Evolutionary conservation across 371 early-diverging fungal species (phyloP), one percentile per base, ranked within the genome.

Genomic region (Rhizopus delemar): DNA sequence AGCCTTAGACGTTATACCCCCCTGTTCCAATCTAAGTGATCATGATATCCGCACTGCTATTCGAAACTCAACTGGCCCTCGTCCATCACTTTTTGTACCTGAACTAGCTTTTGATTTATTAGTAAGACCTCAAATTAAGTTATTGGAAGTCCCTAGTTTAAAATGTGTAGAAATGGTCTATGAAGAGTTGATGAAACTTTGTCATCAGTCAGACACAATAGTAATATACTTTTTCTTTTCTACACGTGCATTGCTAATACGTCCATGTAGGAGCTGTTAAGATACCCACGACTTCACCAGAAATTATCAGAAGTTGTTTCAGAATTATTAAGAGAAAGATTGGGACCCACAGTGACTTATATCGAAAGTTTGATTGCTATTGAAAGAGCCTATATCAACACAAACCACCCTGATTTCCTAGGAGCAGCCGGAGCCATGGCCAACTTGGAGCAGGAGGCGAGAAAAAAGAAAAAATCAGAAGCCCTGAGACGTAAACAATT

Each of bases 391-490:
- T 97, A 95, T 66, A 94, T 97, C 68, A 94, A 93, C 66, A 96
- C 96, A 51, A 93, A 91, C 70, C 95, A 96, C 71, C 94, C 95
- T 4, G 95, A 96, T 65, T 95, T 95, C 69, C 81, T 91, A 55
- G 91, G 94, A 46, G 93, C 87, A 0, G 87, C 86, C 1, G 91
- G 91, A n/a, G 92, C 93, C 22, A 84, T 93, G 82, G 74, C 81
- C 13, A 78, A 76, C 7, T 49, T 89, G 8, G 83, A 85, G 57
- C 75, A 61, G 8, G 80, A 77, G 41, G 71, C 75, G 7, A 80
- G 76, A 50, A 78, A 75, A 67, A 84, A 85, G 58, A 80, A 80
- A 64, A 77, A 72, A 53, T 56, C 53, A 28, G 74, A 71, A 3
- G 41, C 28, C 12, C 3, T 12, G 15, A 16, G 2, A 34, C 15